Evolutionary conservation across 129 eudicot species (phyloP).

Genomic region (Helianthus annuus): DNA sequence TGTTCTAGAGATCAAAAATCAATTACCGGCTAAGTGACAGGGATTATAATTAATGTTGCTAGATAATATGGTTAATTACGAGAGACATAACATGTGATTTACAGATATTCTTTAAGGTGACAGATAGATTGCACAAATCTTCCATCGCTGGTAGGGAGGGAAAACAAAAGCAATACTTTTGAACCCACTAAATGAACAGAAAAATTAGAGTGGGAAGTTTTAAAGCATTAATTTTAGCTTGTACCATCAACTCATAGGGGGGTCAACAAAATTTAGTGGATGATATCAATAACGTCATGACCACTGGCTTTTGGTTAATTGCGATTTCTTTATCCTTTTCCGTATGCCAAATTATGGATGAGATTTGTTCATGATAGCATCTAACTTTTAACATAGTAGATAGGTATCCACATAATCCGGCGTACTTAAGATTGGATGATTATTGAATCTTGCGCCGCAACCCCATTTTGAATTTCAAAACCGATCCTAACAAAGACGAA

Average conservation of each 20-base stretch:
- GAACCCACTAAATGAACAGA: constrained; percentile 5
- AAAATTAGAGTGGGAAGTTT: neutral
- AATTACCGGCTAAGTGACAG: no score
- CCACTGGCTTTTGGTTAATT: neutral
- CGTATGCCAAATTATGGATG: constrained; percentile 16
- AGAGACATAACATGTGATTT: neutral
- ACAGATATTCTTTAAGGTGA: constrained; percentile 6
- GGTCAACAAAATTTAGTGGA: constrained; percentile 13
- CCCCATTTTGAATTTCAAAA: no score
- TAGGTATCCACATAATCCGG: neutral
- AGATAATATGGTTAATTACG: neutral
- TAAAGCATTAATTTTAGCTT: constrained; percentile 6
- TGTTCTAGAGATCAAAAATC: no score
- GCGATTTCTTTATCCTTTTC: constrained; percentile 13
- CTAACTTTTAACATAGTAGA: neutral
- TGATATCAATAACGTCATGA: constrained; percentile 19
- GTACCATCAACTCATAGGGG: constrained; percentile 1
- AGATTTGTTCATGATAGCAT: constrained; percentile 12
- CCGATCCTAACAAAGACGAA: no score
- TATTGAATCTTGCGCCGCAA: no score
- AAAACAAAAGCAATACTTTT: constrained; percentile 19
- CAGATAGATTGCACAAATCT: neutral
- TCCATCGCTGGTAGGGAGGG: neutral
- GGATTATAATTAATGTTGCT: neutral
- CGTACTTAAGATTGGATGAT: neutral